A percentile compares a stretch with the other conserved stretches of the same genome.
Evolutionary conservation across 257 asterid genomes (phyloP).

Genomic region (Coffea eugenioides): DNA sequence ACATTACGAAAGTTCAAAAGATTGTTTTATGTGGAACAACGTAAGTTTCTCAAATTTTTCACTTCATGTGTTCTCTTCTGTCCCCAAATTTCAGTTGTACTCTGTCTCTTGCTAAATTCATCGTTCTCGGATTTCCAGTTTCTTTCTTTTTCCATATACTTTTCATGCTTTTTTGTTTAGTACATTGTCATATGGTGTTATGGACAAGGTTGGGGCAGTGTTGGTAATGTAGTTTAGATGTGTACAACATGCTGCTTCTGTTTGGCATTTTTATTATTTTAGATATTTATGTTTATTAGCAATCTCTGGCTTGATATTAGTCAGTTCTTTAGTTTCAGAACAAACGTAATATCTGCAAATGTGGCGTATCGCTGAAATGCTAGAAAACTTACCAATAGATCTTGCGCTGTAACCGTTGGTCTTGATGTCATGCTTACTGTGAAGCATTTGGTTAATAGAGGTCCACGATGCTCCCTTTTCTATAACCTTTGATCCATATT

Average conservation of each 20-base stretch:
- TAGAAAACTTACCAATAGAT: not conserved
- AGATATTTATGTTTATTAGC: not conserved
- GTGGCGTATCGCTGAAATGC: not conserved
- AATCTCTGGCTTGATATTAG: not conserved
- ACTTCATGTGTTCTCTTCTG: constrained; percentile 9
- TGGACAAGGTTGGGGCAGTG: not conserved
- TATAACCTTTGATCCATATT: not conserved
- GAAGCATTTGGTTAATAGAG: not conserved
- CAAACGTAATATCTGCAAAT: not conserved
- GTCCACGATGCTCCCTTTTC: not conserved
- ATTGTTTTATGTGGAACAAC: constrained; percentile 80
- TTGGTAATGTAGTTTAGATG: not conserved
- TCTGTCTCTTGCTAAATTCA: not conserved
- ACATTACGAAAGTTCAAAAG: constrained; percentile 80
- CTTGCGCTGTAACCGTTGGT: not conserved
- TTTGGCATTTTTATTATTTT: not conserved
- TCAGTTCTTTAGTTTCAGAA: not conserved
- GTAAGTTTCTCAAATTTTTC: constrained; percentile 48
- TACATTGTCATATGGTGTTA: not conserved
- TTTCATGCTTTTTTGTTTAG: not conserved
- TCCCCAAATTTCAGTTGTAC: not conserved
- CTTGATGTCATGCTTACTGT: not conserved
- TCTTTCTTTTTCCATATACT: not conserved
- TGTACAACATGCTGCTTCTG: not conserved
- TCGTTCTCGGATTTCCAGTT: not conserved